Conservation (phyloP, 306 rosid species). For the Cucurbita pepo region DNA sequence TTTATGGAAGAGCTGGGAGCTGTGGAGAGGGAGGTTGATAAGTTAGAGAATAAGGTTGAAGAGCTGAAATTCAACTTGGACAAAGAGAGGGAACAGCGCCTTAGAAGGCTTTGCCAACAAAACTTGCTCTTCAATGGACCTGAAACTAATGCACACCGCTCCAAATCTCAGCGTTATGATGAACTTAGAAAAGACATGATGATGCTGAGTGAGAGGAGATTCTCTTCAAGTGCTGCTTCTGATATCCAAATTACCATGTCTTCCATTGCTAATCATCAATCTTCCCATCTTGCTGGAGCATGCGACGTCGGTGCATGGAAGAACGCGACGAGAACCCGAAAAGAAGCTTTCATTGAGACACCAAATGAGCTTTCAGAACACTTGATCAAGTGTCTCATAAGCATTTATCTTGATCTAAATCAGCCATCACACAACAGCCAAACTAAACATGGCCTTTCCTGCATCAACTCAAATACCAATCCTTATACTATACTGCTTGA, state of each 20-base stretch:
- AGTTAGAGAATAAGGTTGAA: constrained; percentile 56
- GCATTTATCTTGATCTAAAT: constrained; percentile 66
- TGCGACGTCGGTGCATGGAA: constrained; percentile 35
- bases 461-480: constrained; percentile 57
- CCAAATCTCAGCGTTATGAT: constrained; percentile 32
- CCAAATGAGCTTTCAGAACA: constrained; percentile 84
- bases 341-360: constrained; percentile 23
- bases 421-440: constrained; percentile 33
- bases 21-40: constrained; percentile 56
- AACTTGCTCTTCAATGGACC: constrained; percentile 16
- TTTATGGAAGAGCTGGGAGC: constrained; percentile 48
- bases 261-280: constrained; percentile 32
- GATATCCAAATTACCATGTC: constrained; percentile 31
- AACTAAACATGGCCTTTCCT: constrained; percentile 47
- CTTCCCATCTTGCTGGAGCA: neutral
- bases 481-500: constrained; percentile 61
- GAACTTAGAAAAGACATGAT: constrained; percentile 17
- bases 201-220: constrained; percentile 19
- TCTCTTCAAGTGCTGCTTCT: constrained; percentile 37
- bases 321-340: constrained; percentile 21
- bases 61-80: constrained; percentile 37
- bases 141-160: constrained; percentile 14
- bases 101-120: constrained; percentile 17
- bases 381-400: constrained; percentile 44
- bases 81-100: constrained; percentile 33